Evolutionary conservation across 2,329 filamentous ascomycete genomes (phyloP).

Genomic region (Lizonia empirigonia): DNA sequence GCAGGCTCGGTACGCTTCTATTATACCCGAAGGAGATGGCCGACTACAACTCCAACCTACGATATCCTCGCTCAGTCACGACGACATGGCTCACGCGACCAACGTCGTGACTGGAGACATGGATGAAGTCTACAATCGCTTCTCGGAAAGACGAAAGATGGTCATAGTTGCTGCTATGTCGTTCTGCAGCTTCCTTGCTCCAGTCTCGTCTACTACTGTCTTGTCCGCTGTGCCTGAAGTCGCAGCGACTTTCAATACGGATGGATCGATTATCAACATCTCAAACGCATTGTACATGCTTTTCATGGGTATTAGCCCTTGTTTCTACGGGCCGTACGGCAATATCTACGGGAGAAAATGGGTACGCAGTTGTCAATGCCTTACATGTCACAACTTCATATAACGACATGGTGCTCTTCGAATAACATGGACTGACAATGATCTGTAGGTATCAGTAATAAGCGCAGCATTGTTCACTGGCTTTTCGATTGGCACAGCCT

Average conservation of each 20-base stretch:
- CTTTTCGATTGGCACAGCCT: constrained; percentile 73
- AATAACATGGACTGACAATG: constrained; percentile 30
- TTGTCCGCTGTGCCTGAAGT: constrained; percentile 77
- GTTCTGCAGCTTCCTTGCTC: constrained; percentile 77
- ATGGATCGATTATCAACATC: constrained; percentile 71
- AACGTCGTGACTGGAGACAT: constrained; percentile 43
- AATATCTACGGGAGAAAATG: constrained; percentile 55
- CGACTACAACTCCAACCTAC: constrained; percentile 40
- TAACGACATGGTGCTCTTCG: too few relatives aligned
- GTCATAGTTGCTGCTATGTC: constrained; percentile 72
- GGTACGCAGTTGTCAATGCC: constrained; percentile 45
- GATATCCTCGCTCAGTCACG: constrained; percentile 38
- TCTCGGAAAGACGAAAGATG: constrained; percentile 66
- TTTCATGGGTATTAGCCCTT: constrained; percentile 68
- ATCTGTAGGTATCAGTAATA: constrained; percentile 59
- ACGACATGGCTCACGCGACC: constrained; percentile 39
- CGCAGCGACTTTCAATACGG: constrained; percentile 67
- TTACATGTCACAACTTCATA: background rate
- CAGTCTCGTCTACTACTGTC: constrained; percentile 75
- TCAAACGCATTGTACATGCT: constrained; percentile 77
- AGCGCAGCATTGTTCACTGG: constrained; percentile 68
- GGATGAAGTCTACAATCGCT: constrained; percentile 66
- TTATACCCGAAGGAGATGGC: constrained; percentile 29
- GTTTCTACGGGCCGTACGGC: constrained; percentile 73
- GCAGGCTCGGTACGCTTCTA: constrained; percentile 36